Conservation (phyloP, 805 yeast species). For the Candida glaebosa region DNA sequence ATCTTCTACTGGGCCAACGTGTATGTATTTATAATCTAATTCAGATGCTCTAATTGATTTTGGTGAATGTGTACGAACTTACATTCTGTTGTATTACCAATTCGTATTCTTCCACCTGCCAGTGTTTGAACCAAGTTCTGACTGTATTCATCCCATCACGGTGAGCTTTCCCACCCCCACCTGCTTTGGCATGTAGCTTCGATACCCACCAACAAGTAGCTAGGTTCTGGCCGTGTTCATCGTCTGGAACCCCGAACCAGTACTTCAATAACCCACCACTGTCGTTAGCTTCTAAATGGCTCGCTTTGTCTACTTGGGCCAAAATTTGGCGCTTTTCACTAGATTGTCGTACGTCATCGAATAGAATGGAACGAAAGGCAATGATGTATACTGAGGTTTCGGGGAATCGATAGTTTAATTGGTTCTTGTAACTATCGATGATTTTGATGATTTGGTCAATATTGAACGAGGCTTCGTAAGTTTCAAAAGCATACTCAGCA, state of each 20-base stretch:
- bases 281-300: conserved; percentile 18
- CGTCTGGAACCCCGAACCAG: conserved; percentile 38
- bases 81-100: conserved; percentile 8
- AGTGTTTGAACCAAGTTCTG: conserved; percentile 28
- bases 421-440: conserved; percentile 12
- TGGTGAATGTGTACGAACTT: conserved; percentile 1
- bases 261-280: conserved; percentile 7
- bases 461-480: conserved; percentile 25
- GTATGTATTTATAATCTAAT: too few species aligned
- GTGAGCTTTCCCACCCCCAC: conserved; percentile 33
- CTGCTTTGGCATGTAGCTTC: conserved; percentile 24
- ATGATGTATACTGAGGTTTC: conserved; percentile 24
- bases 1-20: too few species aligned
- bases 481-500: conserved; percentile 19
- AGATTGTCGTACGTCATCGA: conserved; percentile 21
- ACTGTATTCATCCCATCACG: conserved; percentile 27
- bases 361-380: conserved; percentile 30
- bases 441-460: conserved; percentile 17
- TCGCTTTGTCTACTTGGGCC: conserved; percentile 25
- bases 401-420: conserved; percentile 9
- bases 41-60: too few species aligned
- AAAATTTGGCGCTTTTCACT: conserved; percentile 21
- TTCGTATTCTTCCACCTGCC: conserved; percentile 34
- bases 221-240: conserved; percentile 26
- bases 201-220: conserved; percentile 40